Evolutionary conservation across 805 yeast species (phyloP).

Genomic region (Candida awuae): DNA sequence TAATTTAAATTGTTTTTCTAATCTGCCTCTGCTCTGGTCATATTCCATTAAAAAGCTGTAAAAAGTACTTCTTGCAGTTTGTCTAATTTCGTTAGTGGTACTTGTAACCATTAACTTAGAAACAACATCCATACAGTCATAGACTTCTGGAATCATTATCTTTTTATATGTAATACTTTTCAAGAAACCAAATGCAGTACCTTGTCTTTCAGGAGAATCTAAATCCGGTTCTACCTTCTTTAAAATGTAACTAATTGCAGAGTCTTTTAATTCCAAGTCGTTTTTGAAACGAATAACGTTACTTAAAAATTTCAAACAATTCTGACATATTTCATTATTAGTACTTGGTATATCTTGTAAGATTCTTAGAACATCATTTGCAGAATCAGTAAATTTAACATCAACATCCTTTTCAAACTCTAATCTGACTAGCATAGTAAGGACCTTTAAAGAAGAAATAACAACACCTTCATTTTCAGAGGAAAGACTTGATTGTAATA

Average conservation of each 20-base stretch:
- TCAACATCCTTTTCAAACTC: slow-evolving; percentile 52
- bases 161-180: slow-evolving; percentile 70
- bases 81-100: slow-evolving; percentile 74
- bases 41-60: slow-evolving; percentile 86
- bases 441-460: slow-evolving; percentile 54
- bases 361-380: slow-evolving; percentile 52
- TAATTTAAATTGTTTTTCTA: slow-evolving; percentile 76
- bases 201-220: slow-evolving; percentile 83
- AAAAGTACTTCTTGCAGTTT: slow-evolving; percentile 73
- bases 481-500: slow-evolving; percentile 50
- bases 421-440: slow-evolving; percentile 51
- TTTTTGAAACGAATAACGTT: slow-evolving; percentile 62
- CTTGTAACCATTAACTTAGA: slow-evolving; percentile 84
- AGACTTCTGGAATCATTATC: slow-evolving; percentile 76
- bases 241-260: slow-evolving; percentile 66
- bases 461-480: slow-evolving; percentile 75
- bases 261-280: slow-evolving; percentile 56
- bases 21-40: slow-evolving; percentile 82
- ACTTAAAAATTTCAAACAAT: slow-evolving; percentile 66
- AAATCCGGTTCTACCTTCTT: slow-evolving; percentile 74
- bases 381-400: slow-evolving; percentile 46
- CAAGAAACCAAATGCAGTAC: slow-evolving; percentile 77
- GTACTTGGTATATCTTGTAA: slow-evolving; percentile 74
- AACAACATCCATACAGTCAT: slow-evolving; percentile 77
- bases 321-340: slow-evolving; percentile 70